Percentiles rank a stretch among this genome's conserved stretches.
phyloP scores from a whole-genome alignment of 2,329 filamentous ascomycete genomes.

The Aureobasidium zeae region DNA sequence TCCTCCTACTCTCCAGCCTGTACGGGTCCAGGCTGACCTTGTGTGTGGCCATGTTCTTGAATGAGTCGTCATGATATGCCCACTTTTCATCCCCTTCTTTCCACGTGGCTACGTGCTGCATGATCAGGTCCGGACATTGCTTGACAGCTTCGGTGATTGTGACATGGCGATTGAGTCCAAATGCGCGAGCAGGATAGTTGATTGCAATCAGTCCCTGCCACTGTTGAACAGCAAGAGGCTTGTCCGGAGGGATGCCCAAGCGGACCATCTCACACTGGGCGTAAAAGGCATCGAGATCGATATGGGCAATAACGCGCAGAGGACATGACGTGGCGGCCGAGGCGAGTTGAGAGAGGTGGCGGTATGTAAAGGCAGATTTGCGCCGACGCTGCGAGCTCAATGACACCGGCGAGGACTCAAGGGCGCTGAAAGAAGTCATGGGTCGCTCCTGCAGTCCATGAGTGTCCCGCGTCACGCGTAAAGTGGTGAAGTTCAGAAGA shows the following conservation, averaged over 20 bases:
- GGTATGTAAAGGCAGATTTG: slow-evolving; percentile 72
- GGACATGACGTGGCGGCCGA: slow-evolving; percentile 63
- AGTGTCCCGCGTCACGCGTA: slow-evolving; percentile 14
- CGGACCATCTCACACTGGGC: slow-evolving; percentile 88
- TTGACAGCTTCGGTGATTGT: slow-evolving; percentile 74
- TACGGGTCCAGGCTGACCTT: slow-evolving; percentile 96
- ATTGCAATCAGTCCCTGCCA: slow-evolving; percentile 93
- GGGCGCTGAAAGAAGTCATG: slow-evolving; percentile 42
- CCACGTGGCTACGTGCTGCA: slow-evolving; percentile 93
- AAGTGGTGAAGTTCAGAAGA: slow-evolving; percentile 4
- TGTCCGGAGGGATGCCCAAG: slow-evolving; percentile 61
- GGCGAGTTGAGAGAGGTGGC: slow-evolving; percentile 67
- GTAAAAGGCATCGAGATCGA: slow-evolving; percentile 97
- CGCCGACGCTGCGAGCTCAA: slow-evolving; percentile 28
- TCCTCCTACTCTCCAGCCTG: slow-evolving; percentile 71
- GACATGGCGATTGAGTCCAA: slow-evolving; percentile 70
- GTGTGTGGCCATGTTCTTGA: slow-evolving; percentile 69
- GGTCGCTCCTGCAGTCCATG: slow-evolving; percentile 1
- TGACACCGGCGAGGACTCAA: slow-evolving; percentile 39
- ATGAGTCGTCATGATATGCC: slow-evolving; percentile 79
- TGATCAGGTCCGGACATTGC: slow-evolving; percentile 71
- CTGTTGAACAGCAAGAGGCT: slow-evolving; percentile 87
- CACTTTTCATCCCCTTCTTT: slow-evolving; percentile 84
- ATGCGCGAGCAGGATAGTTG: slow-evolving; percentile 83
- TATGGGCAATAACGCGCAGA: slow-evolving; percentile 77